A percentile compares a stretch with the other conserved stretches of the same genome.
Conservation (phyloP, 1,284 basidiomycete species). For the Fistulinella cinereoalba region DNA sequence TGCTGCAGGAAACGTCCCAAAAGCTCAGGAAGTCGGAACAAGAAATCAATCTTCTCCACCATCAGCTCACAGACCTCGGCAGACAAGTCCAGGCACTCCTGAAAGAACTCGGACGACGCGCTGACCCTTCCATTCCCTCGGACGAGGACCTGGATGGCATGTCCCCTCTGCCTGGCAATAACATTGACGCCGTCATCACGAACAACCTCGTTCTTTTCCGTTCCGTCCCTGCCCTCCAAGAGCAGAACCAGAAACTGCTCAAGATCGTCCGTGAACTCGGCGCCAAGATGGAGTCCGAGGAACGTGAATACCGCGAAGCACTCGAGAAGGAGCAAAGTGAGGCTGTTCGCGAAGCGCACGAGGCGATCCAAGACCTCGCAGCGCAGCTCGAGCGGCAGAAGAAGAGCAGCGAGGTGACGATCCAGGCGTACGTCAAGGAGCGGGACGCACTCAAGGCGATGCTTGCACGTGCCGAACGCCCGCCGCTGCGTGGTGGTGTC, state of each 20-base stretch:
- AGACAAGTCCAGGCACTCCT: slow-evolving; percentile 81
- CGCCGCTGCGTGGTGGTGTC: slow-evolving; percentile 13
- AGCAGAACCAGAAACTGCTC: slow-evolving; percentile 88
- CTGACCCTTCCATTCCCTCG: slow-evolving; percentile 78
- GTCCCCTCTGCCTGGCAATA: slow-evolving; percentile 45
- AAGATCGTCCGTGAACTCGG: slow-evolving; percentile 81
- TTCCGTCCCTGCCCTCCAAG: slow-evolving; percentile 77
- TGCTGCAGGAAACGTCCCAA: slow-evolving; percentile 57
- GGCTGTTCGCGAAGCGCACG: slow-evolving; percentile 84
- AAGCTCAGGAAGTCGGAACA: slow-evolving; percentile 58
- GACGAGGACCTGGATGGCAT: slow-evolving; percentile 65
- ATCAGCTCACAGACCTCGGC: slow-evolving; percentile 83
- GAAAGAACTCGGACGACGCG: slow-evolving; percentile 75
- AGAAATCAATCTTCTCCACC: slow-evolving; percentile 72
- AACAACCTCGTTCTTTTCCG: slow-evolving; percentile 89
- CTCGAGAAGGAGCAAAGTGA: slow-evolving; percentile 73
- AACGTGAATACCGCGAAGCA: slow-evolving; percentile 62
- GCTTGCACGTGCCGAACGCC: slow-evolving; percentile 50
- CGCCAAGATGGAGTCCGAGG: slow-evolving; percentile 73
- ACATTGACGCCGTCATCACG: slow-evolving; percentile 80
- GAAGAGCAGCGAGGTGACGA: slow-evolving; percentile 64
- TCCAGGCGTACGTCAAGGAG: slow-evolving; percentile 82
- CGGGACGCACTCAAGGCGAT: slow-evolving; percentile 83
- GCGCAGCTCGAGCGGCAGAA: slow-evolving; percentile 71
- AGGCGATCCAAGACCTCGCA: slow-evolving; percentile 79